phyloP scores from a whole-genome alignment of 192 early-diverging fungal species.

The Umbelopsis ramanniana region DNA sequence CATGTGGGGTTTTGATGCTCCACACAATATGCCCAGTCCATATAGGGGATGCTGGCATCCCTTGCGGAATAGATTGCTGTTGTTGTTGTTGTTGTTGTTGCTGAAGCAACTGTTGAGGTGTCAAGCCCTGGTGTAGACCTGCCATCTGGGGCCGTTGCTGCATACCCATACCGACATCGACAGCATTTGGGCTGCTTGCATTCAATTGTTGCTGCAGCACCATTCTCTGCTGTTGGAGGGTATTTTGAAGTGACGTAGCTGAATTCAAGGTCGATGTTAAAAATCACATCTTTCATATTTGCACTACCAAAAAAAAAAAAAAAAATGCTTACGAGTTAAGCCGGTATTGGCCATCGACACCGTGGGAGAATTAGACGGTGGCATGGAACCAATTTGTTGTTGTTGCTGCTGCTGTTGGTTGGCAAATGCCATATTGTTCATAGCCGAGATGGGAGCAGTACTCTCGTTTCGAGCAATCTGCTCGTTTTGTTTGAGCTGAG shows the following conservation, averaged over 20 bases:
- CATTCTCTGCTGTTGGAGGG: conserved; percentile 4
- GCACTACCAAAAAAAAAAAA: background rate
- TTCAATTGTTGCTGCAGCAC: conserved; percentile 14
- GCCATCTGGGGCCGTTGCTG: conserved; percentile 4
- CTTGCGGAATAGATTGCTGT: conserved; percentile 17
- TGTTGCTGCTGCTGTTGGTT: conserved; percentile 6
- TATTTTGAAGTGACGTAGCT: conserved; percentile 16
- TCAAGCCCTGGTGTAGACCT: conserved; percentile 17
- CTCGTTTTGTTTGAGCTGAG: conserved; percentile 20
- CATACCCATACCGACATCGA: conserved; percentile 14
- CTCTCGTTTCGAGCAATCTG: conserved; percentile 13
- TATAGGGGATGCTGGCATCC: conserved; percentile 25
- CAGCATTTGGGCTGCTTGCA: conserved; percentile 8
- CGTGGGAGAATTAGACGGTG: background rate
- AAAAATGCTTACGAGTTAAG: background rate
- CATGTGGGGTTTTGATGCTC: conserved; percentile 41
- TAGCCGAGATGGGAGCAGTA: conserved; percentile 1
- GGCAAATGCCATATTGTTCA: conserved; percentile 17
- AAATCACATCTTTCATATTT: background rate
- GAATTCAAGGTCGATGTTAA: background rate
- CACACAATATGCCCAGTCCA: conserved; percentile 48
- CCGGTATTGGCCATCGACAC: conserved; percentile 20
- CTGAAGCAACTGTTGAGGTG: conserved; percentile 22
- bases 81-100: conserved; percentile 20
- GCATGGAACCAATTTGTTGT: conserved; percentile 12